These are phyloP conservation scores for Aspergillus tamarii DNA, from an alignment of 2,329 filamentous ascomycete species.

Conservation along the genomic window DNA sequence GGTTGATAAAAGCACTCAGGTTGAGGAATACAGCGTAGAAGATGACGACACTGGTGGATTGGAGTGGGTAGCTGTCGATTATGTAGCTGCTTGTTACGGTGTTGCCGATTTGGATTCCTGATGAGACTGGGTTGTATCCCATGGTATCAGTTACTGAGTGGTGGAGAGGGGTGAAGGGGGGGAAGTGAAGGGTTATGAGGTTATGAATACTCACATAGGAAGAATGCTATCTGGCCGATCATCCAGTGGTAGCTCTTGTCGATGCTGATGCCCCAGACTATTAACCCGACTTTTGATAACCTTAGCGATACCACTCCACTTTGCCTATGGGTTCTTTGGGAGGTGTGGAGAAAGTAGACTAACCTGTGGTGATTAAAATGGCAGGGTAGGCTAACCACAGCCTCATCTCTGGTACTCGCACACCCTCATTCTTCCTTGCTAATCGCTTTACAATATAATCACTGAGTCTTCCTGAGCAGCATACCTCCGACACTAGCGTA, in stretches of 20 bases:
- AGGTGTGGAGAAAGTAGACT: conserved; percentile 10
- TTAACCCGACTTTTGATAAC: conserved; percentile 45
- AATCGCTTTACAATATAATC: conserved; percentile 55
- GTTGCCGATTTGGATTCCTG: conserved; percentile 62
- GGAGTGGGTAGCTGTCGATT: conserved; percentile 59
- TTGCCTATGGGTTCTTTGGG: neutral
- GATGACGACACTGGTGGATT: conserved; percentile 58
- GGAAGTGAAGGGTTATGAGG: neutral
- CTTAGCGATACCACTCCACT: too few species aligned
- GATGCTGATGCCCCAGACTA: conserved; percentile 60
- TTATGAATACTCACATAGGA: conserved; percentile 50
- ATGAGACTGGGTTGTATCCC: conserved; percentile 45
- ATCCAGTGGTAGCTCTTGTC: conserved; percentile 60
- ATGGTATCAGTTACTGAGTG: neutral
- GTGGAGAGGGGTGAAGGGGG: neutral
- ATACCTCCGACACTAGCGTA: conserved; percentile 55
- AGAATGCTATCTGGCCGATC: conserved; percentile 59
- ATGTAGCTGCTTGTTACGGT: conserved; percentile 57
- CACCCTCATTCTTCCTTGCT: conserved; percentile 47
- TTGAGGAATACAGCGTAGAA: conserved; percentile 61
- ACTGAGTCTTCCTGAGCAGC: conserved; percentile 57
- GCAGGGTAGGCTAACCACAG: conserved; percentile 61
- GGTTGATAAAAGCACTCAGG: conserved; percentile 52
- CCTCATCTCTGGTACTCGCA: conserved; percentile 57
- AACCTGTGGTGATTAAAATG: conserved; percentile 48